These are phyloP conservation scores for Diaporthe capsici DNA, from an alignment of 2,329 filamentous ascomycete species.

Conservation along the genomic window DNA sequence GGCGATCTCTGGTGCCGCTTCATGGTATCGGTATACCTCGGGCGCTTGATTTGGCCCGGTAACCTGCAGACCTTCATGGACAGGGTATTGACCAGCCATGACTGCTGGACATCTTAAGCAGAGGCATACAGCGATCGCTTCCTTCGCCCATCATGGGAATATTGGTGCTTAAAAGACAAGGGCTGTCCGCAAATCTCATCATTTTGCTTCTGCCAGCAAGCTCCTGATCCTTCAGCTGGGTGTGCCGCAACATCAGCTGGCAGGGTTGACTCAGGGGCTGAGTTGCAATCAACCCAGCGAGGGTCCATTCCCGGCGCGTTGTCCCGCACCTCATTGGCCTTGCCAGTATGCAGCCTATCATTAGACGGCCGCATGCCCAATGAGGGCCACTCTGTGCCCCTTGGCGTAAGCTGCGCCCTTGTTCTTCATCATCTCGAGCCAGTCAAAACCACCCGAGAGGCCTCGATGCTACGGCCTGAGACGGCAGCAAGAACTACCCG, in stretches of 20 bases:
- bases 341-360: conserved; percentile 5
- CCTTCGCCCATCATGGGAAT: not conserved
- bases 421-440: not conserved
- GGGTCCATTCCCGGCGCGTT: not conserved
- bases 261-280: conserved; percentile 20
- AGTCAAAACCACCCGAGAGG: not conserved
- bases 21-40: conserved; percentile 6
- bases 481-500: not conserved
- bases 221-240: conserved; percentile 21
- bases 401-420: conserved; percentile 3
- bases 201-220: not conserved
- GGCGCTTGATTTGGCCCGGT: not conserved
- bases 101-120: not conserved
- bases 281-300: conserved; percentile 3
- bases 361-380: not conserved
- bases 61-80: conserved; percentile 16
- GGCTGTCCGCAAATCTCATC: not conserved
- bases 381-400: not conserved
- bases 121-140: not conserved
- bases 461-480: not conserved
- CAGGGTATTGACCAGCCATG: conserved; percentile 28
- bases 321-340: not conserved
- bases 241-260: not conserved
- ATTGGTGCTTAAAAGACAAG: not conserved
- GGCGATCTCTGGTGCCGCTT: not conserved